Conservation (phyloP, 2,329 filamentous ascomycete species). For the Aureobasidium mangrovei region DNA sequence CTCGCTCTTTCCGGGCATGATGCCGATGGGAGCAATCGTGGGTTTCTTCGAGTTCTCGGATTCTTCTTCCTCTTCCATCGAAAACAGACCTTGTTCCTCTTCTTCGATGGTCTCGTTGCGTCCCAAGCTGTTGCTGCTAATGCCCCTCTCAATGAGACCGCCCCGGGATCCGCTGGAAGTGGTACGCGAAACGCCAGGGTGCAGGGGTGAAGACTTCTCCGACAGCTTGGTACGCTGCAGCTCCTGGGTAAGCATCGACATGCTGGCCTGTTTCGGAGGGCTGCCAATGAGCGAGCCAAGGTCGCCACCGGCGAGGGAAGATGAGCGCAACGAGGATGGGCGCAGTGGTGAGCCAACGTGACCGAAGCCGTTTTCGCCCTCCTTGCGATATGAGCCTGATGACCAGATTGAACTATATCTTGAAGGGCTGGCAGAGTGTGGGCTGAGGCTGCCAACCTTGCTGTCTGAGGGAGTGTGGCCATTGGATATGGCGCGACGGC, state of each 20-base stretch:
- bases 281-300: slow-evolving; percentile 44
- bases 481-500: slow-evolving; percentile 34
- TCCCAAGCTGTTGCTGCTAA: slow-evolving; percentile 23
- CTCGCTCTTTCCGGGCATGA: slow-evolving; percentile 12
- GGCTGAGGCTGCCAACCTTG: slow-evolving; percentile 39
- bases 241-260: slow-evolving; percentile 54
- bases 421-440: slow-evolving; percentile 51
- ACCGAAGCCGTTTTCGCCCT: slow-evolving; percentile 43
- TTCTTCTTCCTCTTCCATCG: slow-evolving; percentile 24
- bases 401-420: slow-evolving; percentile 53
- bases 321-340: slow-evolving; percentile 34
- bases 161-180: slow-evolving; percentile 15
- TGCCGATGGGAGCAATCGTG: slow-evolving; percentile 6
- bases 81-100: slow-evolving; percentile 25
- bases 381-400: slow-evolving; percentile 38
- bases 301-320: slow-evolving; percentile 37
- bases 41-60: slow-evolving; percentile 3
- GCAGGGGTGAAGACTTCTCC: slow-evolving; percentile 7
- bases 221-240: slow-evolving; percentile 24
- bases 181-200: slow-evolving; percentile 15
- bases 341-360: slow-evolving; percentile 59
- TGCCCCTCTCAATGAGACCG: slow-evolving; percentile 18
- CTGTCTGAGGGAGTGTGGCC: slow-evolving; percentile 31
- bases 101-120: slow-evolving; percentile 23
- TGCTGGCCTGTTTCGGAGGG: slow-evolving; percentile 47